Conservation (phyloP, 805 yeast species). For the Saccharomyces eubayanus region DNA sequence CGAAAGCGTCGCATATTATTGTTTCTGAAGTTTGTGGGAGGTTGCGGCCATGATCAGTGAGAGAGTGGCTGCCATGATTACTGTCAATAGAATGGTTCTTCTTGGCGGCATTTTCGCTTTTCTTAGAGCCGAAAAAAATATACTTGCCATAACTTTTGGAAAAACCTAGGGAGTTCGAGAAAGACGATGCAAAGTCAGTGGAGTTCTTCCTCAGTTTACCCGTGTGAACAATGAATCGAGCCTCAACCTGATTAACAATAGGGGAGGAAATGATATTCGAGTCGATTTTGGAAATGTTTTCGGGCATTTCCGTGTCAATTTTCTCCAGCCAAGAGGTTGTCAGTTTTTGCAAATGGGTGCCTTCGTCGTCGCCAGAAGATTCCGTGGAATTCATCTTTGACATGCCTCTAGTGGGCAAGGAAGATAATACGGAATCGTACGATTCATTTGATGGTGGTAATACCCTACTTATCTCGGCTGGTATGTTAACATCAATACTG, state of each 20-base stretch:
- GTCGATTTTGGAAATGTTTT: conserved; percentile 29
- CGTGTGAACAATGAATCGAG: conserved; percentile 57
- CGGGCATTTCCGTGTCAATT: conserved; percentile 26
- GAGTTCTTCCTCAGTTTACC: conserved; percentile 44
- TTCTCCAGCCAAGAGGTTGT: conserved; percentile 10
- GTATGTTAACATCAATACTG: background rate
- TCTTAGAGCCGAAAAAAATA: background rate
- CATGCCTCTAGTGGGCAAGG: background rate
- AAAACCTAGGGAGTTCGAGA: conserved; percentile 12
- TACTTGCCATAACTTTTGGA: conserved; percentile 3
- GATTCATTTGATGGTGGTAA: background rate
- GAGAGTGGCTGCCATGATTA: background rate
- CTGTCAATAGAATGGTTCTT: background rate
- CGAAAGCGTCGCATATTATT: background rate
- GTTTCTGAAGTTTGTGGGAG: background rate
- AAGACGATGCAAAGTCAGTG: conserved; percentile 11
- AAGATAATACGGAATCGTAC: background rate
- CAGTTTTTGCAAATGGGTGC: background rate
- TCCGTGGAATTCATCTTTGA: background rate
- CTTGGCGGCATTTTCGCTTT: background rate
- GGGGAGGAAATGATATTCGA: conserved; percentile 61
- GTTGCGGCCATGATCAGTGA: background rate
- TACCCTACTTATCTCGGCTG: background rate
- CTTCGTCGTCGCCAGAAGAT: background rate
- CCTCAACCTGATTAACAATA: conserved; percentile 54